Base-by-base conservation (phyloP, 495 filamentous ascomycete species). In the Tuber aestivum region DNA sequence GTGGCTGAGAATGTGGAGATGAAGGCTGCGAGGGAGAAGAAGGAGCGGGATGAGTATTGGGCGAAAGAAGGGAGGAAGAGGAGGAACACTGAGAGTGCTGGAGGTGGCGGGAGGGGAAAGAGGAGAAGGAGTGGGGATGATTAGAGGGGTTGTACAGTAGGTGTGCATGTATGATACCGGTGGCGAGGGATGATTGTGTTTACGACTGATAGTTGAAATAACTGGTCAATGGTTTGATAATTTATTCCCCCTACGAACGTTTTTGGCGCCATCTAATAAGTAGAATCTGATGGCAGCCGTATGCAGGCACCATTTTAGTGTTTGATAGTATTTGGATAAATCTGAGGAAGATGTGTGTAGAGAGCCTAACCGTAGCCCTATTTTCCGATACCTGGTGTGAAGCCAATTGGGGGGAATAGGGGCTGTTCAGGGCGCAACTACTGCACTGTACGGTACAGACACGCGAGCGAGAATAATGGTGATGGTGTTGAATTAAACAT, bases 41-140 rank as follows among this genome's bases (percentile, higher is more conserved):
- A 89, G 82, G 95, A 99, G 86, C 91, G 89, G 83, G 89, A 97
- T 79, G 95, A 96, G 79, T 99, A 91, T 85, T 99, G 95, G 95
- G 87, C 90, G 77, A 90, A 89, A 76, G 96, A 97, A 86, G 96
- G 95, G n/a, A 93, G 90, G 88, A 99, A 99, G 88, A 88, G 95
- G 82, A 93, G 90, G 83, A 86, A 87, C 27, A 86, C 87, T 27
- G 89, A 88, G 27, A 88, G 86, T 32, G 92, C 89, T 71, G 91
- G 89, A 61, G 88, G 87, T 56, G 88, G 89, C n/a, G 89, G 91
- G 40, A 93, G 93, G 85, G 90, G 78, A 8, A 80, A 80, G 68
- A 80, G 78, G 44, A 80, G 78, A n/a, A 80, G 41, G 71, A 74
- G 78, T 27, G 73, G 76, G 38, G 78, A 70, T 3, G 78, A 79